These are phyloP conservation scores for Nemania sp. DNA, from an alignment of 2,329 filamentous ascomycete species.

Conservation along the genomic window DNA sequence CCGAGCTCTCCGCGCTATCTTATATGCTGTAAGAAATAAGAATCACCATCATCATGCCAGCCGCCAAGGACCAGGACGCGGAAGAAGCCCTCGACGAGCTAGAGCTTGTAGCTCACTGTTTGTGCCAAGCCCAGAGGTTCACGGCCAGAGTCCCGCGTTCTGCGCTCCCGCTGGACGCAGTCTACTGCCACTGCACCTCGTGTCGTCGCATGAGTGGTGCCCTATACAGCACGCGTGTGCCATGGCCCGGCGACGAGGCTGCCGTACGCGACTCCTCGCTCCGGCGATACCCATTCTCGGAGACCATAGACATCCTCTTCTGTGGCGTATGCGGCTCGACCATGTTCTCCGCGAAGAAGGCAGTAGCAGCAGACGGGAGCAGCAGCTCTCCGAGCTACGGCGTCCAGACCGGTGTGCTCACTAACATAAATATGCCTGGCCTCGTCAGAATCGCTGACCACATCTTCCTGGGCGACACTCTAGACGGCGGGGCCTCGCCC, in stretches of 20 bases:
- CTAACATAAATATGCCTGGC: slow-evolving; percentile 46
- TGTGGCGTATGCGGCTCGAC: slow-evolving; percentile 59
- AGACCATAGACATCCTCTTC: slow-evolving; percentile 53
- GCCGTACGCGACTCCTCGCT: slow-evolving; percentile 51
- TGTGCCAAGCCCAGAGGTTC: slow-evolving; percentile 60
- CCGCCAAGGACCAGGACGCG: not conserved
- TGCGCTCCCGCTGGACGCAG: slow-evolving; percentile 56
- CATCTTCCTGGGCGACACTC: slow-evolving; percentile 62
- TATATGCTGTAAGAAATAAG: not conserved
- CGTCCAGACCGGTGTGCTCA: slow-evolving; percentile 56
- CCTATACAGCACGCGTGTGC: slow-evolving; percentile 53
- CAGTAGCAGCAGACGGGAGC: not conserved
- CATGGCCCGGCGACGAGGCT: slow-evolving; percentile 54
- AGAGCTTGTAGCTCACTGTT: slow-evolving; percentile 57
- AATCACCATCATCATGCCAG: not conserved
- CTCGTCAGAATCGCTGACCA: slow-evolving; percentile 54
- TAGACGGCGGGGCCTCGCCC: slow-evolving; percentile 63
- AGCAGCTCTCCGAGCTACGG: slow-evolving; percentile 37
- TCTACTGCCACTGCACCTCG: slow-evolving; percentile 63
- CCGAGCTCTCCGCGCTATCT: not conserved
- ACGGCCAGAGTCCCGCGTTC: slow-evolving; percentile 50
- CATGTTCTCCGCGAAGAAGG: slow-evolving; percentile 55
- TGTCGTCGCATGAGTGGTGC: slow-evolving; percentile 61
- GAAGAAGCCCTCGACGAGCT: slow-evolving; percentile 17
- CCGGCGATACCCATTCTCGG: slow-evolving; percentile 54